Percentiles rank a stretch among this genome's conserved stretches.
These are phyloP conservation scores for Aspergillus clavatus DNA, from an alignment of 2,329 filamentous ascomycete species.

Conservation along the genomic window DNA sequence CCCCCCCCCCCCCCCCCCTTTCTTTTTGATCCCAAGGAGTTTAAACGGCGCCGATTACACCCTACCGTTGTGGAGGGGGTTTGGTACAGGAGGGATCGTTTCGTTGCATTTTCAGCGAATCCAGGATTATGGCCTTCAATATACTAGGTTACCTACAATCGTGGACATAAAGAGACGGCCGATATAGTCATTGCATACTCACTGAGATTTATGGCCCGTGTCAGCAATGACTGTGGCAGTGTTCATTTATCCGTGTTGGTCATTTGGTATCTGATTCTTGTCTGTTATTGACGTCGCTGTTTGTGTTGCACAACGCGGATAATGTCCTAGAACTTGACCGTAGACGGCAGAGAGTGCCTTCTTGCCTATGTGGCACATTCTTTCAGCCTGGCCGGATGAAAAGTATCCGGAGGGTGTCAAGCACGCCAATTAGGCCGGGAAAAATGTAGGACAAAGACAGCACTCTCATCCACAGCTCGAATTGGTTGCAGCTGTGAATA, in stretches of 20 bases:
- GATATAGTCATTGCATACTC: background rate
- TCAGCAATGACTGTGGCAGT: background rate
- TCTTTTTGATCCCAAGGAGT: conserved; percentile 6
- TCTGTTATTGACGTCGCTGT: background rate
- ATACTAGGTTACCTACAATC: background rate
- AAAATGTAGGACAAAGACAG: conserved; percentile 1
- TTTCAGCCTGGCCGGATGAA: background rate
- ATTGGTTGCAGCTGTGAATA: too few relatives aligned
- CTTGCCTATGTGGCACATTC: background rate
- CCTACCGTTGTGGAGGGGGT: conserved; percentile 2
- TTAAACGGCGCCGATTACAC: conserved; percentile 9
- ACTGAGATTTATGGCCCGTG: background rate
- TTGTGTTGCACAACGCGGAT: background rate
- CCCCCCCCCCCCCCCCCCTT: too few relatives aligned
- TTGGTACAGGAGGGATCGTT: conserved; percentile 14
- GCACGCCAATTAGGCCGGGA: background rate
- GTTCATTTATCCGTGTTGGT: background rate
- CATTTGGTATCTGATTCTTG: background rate
- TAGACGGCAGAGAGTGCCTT: background rate
- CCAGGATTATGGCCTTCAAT: conserved; percentile 9
- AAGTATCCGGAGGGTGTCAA: background rate
- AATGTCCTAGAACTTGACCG: background rate
- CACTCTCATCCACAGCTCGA: too few relatives aligned
- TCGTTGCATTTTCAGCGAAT: conserved; percentile 21
- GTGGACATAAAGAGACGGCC: background rate